Evolutionary conservation across 805 yeast species (phyloP).

Genomic region (Jamesozyma piceae): DNA sequence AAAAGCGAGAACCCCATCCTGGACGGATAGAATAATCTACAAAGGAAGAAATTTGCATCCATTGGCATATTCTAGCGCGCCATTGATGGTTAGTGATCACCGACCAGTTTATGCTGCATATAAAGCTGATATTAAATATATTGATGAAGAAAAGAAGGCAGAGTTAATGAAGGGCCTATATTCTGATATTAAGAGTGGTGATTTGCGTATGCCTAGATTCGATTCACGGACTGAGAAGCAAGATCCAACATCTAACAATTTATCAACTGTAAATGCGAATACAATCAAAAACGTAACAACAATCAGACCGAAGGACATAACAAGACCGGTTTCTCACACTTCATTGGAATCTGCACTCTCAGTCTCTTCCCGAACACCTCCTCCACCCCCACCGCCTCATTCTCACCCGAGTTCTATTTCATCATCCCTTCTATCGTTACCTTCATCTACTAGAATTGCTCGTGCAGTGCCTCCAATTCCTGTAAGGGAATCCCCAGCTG

Average conservation of each 20-base stretch:
- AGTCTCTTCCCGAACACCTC: neutral
- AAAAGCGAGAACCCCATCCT: constrained; percentile 85
- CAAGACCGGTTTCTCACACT: too few species aligned
- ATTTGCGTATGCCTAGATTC: too few species aligned
- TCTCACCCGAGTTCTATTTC: neutral
- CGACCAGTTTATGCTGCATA: constrained; percentile 85
- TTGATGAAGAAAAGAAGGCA: constrained; percentile 54
- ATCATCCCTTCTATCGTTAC: neutral
- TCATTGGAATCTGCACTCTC: too few species aligned
- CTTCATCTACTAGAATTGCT: neutral
- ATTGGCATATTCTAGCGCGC: constrained; percentile 56
- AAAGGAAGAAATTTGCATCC: constrained; percentile 51
- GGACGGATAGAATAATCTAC: constrained; percentile 86
- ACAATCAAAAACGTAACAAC: too few species aligned
- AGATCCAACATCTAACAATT: too few species aligned
- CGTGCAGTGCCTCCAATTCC: neutral
- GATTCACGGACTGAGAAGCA: too few species aligned
- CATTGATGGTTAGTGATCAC: constrained; percentile 72
- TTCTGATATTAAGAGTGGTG: neutral
- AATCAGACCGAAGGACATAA: too few species aligned
- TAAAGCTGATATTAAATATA: constrained; percentile 52
- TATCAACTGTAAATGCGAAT: too few species aligned
- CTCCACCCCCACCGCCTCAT: neutral
- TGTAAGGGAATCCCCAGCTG: too few species aligned
- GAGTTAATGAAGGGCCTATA: constrained; percentile 40